Percentiles rank a stretch among this genome's conserved stretches.
phyloP scores from a whole-genome alignment of 2,329 filamentous ascomycete species.

The Fusarium haematococcum region DNA sequence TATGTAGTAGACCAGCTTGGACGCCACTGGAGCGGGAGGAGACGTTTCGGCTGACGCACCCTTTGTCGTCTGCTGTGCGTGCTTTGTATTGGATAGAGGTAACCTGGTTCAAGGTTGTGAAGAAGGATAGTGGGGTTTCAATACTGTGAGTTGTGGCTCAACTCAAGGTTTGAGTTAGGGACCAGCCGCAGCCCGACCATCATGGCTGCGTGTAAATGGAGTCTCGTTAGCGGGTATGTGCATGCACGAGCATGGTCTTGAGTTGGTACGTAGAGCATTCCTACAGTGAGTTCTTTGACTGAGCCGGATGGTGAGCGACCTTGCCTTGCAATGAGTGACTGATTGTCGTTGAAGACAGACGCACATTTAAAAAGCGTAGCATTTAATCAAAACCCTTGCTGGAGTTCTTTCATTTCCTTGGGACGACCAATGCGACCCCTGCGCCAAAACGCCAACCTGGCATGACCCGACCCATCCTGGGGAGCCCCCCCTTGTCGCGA shows the following conservation, averaged over 20 bases:
- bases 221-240: not conserved
- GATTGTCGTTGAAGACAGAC: not conserved
- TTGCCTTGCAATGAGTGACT: not conserved
- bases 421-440: constrained; percentile 28
- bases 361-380: constrained; percentile 12
- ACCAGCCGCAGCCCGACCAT: not conserved
- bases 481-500: constrained; percentile 15
- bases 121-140: not conserved
- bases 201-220: not conserved
- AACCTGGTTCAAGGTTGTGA: not conserved
- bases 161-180: constrained; percentile 3
- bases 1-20: not conserved
- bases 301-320: not conserved
- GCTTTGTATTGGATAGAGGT: not conserved
- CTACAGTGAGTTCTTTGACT: not conserved
- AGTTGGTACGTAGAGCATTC: not conserved
- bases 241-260: not conserved
- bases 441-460: constrained; percentile 36
- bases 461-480: constrained; percentile 26
- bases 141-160: constrained; percentile 1
- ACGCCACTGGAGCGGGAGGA: not conserved
- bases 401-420: constrained; percentile 31
- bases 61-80: not conserved
- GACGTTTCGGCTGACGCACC: not conserved
- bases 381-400: constrained; percentile 14